These are phyloP conservation scores for Coemansia sp. DNA, from an alignment of 192 early-diverging fungal genomes.

Conservation along the genomic window DNA sequence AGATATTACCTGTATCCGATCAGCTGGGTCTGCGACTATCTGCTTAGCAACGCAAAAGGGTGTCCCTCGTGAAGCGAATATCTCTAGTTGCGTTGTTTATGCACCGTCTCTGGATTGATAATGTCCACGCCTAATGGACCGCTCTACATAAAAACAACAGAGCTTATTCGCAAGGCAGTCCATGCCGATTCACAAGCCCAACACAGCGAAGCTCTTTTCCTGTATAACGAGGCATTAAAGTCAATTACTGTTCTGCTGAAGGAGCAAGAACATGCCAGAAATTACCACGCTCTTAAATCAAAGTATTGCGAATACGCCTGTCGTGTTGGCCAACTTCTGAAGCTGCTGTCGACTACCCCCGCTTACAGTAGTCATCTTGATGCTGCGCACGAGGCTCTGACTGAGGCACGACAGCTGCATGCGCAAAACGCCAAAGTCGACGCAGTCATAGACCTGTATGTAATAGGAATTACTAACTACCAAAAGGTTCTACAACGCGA, in stretches of 20 bases:
- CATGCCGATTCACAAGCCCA: conserved; percentile 31
- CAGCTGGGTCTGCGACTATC: background rate
- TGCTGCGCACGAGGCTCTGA: conserved; percentile 21
- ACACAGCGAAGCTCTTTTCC: conserved; percentile 15
- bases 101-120: background rate
- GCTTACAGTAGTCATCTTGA: conserved; percentile 14
- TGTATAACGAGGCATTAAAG: conserved; percentile 35
- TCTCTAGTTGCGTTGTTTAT: background rate
- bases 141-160: conserved; percentile 35
- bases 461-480: conserved; percentile 32
- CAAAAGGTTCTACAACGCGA: conserved; percentile 30
- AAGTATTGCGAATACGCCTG: conserved; percentile 50
- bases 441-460: conserved; percentile 23
- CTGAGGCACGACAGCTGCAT: conserved; percentile 15
- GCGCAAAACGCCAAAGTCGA: conserved; percentile 7
- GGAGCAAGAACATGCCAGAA: background rate
- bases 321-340: conserved; percentile 24
- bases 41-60: background rate
- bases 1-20: too few relatives aligned
- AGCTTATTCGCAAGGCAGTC: conserved; percentile 33
- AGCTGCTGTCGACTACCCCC: conserved; percentile 12
- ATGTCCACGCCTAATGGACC: conserved; percentile 21
- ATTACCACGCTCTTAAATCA: conserved; percentile 18
- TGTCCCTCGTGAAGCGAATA: background rate
- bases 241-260: conserved; percentile 21